Percentiles rank a stretch among this genome's conserved stretches.
Conservation (phyloP, 1,284 basidiomycete species). For the Cutaneotrichosporon cavernicola region DNA sequence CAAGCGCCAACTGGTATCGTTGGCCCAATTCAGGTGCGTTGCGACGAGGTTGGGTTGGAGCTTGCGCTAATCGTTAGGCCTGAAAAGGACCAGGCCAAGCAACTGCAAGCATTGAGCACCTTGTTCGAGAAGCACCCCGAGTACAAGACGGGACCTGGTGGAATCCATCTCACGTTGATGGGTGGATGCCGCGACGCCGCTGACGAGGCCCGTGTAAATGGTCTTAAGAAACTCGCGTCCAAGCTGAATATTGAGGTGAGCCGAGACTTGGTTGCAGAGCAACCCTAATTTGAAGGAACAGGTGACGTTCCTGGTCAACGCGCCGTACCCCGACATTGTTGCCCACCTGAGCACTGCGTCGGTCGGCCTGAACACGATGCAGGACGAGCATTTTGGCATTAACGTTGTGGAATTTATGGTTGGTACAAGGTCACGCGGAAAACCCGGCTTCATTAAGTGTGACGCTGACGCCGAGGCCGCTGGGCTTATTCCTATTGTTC, state of each 20-base stretch:
- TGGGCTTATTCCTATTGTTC: slow-evolving; percentile 85
- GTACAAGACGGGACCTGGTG: slow-evolving; percentile 38
- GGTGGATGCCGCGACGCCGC: slow-evolving; percentile 77
- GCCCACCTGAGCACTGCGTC: slow-evolving; percentile 68
- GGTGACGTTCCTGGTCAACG: slow-evolving; percentile 80
- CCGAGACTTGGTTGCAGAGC: slow-evolving; percentile 10
- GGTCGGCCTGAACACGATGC: slow-evolving; percentile 93
- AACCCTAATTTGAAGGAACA: slow-evolving; percentile 57
- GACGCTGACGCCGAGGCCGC: slow-evolving; percentile 64
- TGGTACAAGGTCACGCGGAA: slow-evolving; percentile 32
- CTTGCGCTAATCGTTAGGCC: slow-evolving; percentile 55
- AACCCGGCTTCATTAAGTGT: slow-evolving; percentile 2
- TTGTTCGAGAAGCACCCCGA: slow-evolving; percentile 66
- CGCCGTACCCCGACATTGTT: slow-evolving; percentile 70
- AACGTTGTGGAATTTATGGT: slow-evolving; percentile 98
- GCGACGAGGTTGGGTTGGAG: background rate
- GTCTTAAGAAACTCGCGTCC: slow-evolving; percentile 62
- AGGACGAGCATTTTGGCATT: slow-evolving; percentile 98
- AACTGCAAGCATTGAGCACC: slow-evolving; percentile 68
- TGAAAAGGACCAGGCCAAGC: slow-evolving; percentile 88
- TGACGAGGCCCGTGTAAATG: slow-evolving; percentile 70
- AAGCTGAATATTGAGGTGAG: slow-evolving; percentile 67
- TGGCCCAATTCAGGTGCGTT: slow-evolving; percentile 83
- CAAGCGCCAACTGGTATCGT: slow-evolving; percentile 70
- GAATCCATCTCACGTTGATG: slow-evolving; percentile 58